These are phyloP conservation scores for Zostera marina DNA, from an alignment of 116 monocot genomes.

Conservation along the genomic window DNA sequence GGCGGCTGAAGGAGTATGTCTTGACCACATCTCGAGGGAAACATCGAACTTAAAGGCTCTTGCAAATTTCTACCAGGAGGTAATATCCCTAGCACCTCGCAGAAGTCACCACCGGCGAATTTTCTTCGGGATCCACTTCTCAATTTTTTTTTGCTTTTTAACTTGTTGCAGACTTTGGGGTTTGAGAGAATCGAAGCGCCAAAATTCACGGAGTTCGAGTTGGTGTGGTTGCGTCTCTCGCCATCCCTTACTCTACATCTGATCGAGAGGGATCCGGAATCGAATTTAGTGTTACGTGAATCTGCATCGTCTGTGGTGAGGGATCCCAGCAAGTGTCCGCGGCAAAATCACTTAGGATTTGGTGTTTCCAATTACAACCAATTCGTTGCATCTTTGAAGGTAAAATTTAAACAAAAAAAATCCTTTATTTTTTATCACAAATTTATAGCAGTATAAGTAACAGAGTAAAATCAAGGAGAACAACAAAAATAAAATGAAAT, in stretches of 20 bases:
- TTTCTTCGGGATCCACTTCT: background rate
- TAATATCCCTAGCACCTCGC: background rate
- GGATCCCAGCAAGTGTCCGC: constrained; percentile 46
- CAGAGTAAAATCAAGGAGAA: too few relatives aligned
- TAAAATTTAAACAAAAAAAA: background rate
- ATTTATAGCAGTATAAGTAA: too few relatives aligned
- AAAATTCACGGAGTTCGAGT: constrained; percentile 40
- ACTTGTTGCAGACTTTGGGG: constrained; percentile 34
- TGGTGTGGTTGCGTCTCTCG: constrained; percentile 50
- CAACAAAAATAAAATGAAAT: too few relatives aligned
- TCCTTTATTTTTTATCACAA: too few relatives aligned
- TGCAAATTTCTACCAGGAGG: constrained; percentile 72
- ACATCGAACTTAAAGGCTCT: constrained; percentile 61
- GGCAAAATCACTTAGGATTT: constrained; percentile 63
- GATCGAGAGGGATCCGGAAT: constrained; percentile 60
- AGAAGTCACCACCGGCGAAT: background rate
- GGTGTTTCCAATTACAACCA: constrained; percentile 46
- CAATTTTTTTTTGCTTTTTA: background rate
- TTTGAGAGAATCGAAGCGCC: constrained; percentile 59
- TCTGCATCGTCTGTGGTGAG: constrained; percentile 6
- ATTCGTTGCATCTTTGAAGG: constrained; percentile 43
- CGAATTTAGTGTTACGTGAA: constrained; percentile 22
- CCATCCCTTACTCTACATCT: constrained; percentile 49
- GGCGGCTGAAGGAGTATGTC: constrained; percentile 15
- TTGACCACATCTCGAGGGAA: constrained; percentile 69